Conservation (phyloP, 176 grass and related monocot genomes). For the Stipa capillata region DNA sequence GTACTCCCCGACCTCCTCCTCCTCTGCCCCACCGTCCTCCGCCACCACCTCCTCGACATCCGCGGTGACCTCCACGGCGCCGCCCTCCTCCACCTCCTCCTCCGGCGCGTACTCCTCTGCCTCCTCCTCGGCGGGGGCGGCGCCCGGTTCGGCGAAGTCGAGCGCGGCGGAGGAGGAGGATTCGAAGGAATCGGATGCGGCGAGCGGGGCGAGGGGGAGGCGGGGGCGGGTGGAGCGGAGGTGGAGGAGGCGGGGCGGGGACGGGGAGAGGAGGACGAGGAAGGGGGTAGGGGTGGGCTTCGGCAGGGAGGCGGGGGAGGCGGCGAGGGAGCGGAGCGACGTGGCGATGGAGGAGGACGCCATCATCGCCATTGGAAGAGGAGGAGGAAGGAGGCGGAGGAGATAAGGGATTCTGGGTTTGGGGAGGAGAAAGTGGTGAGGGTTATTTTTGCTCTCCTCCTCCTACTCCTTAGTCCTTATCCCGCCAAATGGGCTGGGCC, state of each 20-base stretch:
- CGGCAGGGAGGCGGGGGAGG: neutral
- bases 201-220: slow-evolving; percentile 13
- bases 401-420: neutral
- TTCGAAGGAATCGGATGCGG: slow-evolving; percentile 4
- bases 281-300: neutral
- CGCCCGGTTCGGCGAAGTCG: neutral
- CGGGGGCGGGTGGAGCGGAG: slow-evolving; percentile 8
- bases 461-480: too few species aligned
- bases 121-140: too few species aligned
- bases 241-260: neutral
- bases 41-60: neutral
- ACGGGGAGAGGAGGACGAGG: slow-evolving; percentile 12
- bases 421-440: neutral
- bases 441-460: too few species aligned
- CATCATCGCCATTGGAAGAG: neutral
- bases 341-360: slow-evolving; percentile 11
- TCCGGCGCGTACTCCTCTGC: slow-evolving; percentile 11
- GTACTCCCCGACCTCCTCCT: slow-evolving; percentile 20
- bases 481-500: too few species aligned
- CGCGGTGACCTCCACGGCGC: neutral
- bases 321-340: slow-evolving; percentile 24
- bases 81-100: slow-evolving; percentile 20
- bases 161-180: slow-evolving; percentile 6
- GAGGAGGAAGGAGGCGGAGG: neutral
- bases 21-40: neutral